phyloP scores from a whole-genome alignment of 2,329 filamentous ascomycete genomes.

The Clonostachys byssicola region DNA sequence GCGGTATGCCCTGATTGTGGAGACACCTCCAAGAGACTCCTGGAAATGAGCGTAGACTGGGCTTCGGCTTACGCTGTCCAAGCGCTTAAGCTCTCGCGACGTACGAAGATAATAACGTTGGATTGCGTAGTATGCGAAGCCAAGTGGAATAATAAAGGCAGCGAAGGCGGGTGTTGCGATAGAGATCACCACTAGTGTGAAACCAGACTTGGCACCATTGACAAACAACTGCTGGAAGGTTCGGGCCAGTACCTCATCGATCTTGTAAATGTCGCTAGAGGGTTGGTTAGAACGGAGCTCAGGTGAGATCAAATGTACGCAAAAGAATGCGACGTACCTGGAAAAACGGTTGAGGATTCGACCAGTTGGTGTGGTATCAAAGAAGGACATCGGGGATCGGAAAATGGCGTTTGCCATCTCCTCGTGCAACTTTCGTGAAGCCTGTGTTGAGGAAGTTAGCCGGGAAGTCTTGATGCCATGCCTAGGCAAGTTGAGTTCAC shows the following conservation, averaged over 20 bases:
- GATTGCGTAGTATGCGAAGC: slow-evolving; percentile 81
- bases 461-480: too few relatives aligned
- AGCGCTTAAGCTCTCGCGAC: slow-evolving; percentile 90
- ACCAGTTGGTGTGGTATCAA: slow-evolving; percentile 95
- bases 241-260: slow-evolving; percentile 90
- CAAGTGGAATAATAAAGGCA: slow-evolving; percentile 75
- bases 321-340: slow-evolving; percentile 45
- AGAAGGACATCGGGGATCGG: slow-evolving; percentile 97
- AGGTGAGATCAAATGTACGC: background rate
- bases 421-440: slow-evolving; percentile 93
- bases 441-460: slow-evolving; percentile 38
- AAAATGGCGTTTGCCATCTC: slow-evolving; percentile 97
- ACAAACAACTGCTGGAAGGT: slow-evolving; percentile 97
- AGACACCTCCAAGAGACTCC: slow-evolving; percentile 89
- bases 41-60: slow-evolving; percentile 99
- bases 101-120: slow-evolving; percentile 96
- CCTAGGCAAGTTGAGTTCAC: slow-evolving; percentile 8
- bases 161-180: slow-evolving; percentile 77
- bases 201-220: slow-evolving; percentile 69
- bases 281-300: background rate
- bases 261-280: slow-evolving; percentile 63
- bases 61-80: slow-evolving; percentile 92
- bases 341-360: slow-evolving; percentile 96
- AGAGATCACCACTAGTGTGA: slow-evolving; percentile 85
- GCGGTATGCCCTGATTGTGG: slow-evolving; percentile 90